Percentiles rank a stretch among this genome's conserved stretches.
These are phyloP conservation scores for Nemania sp. DNA, from an alignment of 2,329 filamentous ascomycete species.

Conservation along the genomic window DNA sequence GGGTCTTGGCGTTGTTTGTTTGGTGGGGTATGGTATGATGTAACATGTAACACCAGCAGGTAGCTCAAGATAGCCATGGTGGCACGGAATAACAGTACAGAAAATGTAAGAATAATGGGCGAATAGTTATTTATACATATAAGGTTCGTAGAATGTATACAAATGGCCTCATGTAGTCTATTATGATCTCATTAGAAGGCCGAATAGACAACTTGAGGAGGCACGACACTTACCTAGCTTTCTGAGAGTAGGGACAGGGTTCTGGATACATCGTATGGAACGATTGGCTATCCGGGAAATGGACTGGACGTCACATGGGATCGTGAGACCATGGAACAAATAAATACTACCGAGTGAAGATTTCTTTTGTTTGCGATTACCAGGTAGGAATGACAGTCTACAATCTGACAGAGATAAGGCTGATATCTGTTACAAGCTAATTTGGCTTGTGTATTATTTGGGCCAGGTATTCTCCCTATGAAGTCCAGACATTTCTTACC, in stretches of 20 bases:
- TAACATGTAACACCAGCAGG: slow-evolving; percentile 1
- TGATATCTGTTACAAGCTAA: background rate
- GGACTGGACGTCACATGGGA: background rate
- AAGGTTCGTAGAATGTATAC: too few species aligned
- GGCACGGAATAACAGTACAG: too few species aligned
- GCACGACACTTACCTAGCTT: too few species aligned
- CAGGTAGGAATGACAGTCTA: background rate
- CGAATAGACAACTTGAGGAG: too few species aligned
- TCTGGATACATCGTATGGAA: background rate
- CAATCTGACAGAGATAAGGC: background rate
- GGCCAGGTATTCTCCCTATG: background rate
- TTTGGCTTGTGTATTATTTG: background rate
- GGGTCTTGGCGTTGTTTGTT: slow-evolving; percentile 15
- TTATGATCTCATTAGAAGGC: too few species aligned
- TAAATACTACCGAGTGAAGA: background rate
- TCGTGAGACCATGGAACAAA: background rate
- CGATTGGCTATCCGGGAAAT: background rate
- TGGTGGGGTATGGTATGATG: slow-evolving; percentile 21
- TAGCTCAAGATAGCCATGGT: too few species aligned
- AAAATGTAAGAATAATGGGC: too few species aligned
- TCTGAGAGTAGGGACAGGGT: too few species aligned
- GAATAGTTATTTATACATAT: too few species aligned
- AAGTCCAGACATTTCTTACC: background rate
- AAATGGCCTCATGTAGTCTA: too few species aligned
- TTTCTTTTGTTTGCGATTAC: background rate